Evolutionary conservation across 305 asterid genomes (phyloP).

Genomic region (Caryopteris hybrid): DNA sequence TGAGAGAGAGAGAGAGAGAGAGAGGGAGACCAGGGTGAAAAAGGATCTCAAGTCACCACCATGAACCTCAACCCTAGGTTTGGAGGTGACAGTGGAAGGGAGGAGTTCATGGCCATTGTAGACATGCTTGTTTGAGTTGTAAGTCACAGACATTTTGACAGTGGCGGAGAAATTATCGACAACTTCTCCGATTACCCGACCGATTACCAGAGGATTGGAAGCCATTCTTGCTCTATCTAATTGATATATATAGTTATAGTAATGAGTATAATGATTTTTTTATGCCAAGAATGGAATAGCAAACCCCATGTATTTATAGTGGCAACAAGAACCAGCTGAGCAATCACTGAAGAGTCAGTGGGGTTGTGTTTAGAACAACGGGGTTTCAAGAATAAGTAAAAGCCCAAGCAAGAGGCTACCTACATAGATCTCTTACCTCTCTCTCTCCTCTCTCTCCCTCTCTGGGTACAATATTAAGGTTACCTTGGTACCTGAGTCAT

Average conservation of each 20-base stretch:
- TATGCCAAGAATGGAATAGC: conserved; percentile 25
- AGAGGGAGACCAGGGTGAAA: conserved; percentile 60
- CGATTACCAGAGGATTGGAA: conserved; percentile 52
- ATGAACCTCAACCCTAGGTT: conserved; percentile 70
- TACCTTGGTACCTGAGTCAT: neutral
- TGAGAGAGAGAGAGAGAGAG: neutral
- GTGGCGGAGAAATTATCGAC: conserved; percentile 50
- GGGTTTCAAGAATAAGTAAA: conserved; percentile 9
- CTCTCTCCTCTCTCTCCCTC: too few species aligned
- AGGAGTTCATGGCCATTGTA: conserved; percentile 76
- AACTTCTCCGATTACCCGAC: conserved; percentile 83
- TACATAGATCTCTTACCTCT: too few species aligned
- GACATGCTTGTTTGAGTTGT: conserved; percentile 57
- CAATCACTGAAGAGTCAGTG: conserved; percentile 3
- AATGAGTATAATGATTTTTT: neutral
- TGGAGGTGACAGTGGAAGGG: conserved; percentile 59
- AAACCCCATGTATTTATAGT: conserved; percentile 47
- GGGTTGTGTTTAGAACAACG: neutral
- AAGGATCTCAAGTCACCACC: conserved; percentile 81
- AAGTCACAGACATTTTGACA: conserved; percentile 59
- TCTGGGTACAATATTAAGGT: conserved; percentile 1
- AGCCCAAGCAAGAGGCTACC: neutral
- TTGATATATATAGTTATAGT: too few species aligned
- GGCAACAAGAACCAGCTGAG: conserved; percentile 21
- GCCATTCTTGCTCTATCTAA: conserved; percentile 14